A percentile compares a stretch with the other conserved stretches of the same genome.
phyloP scores from a whole-genome alignment of 2,329 filamentous ascomycete genomes.

The Trichoderma polysporum region DNA sequence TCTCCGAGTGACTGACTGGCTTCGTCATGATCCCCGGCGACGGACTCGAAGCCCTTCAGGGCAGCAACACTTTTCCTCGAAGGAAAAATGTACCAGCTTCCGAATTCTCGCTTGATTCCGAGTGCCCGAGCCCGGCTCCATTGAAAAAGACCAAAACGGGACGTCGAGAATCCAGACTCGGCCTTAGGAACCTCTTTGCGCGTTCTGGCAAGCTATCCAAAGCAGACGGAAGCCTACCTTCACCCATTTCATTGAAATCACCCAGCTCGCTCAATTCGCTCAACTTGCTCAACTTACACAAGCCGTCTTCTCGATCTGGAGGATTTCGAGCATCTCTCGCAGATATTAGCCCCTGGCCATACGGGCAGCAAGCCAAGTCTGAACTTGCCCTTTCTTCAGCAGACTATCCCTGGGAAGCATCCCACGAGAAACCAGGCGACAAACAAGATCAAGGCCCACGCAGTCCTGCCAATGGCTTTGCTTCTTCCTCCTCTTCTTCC shows the following conservation, averaged over 20 bases:
- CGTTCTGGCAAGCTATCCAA: slow-evolving; percentile 42
- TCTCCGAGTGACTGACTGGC: slow-evolving; percentile 20
- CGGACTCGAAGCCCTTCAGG: slow-evolving; percentile 6
- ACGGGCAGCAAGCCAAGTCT: slow-evolving; percentile 30
- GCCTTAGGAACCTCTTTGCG: slow-evolving; percentile 52
- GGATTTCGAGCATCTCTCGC: slow-evolving; percentile 48
- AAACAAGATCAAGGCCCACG: slow-evolving; percentile 20
- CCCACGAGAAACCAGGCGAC: slow-evolving; percentile 17
- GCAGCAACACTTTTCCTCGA: slow-evolving; percentile 20
- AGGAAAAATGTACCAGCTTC: neutral
- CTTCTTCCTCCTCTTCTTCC: neutral
- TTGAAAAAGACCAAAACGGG: slow-evolving; percentile 44
- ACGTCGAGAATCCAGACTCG: slow-evolving; percentile 53
- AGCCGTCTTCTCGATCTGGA: slow-evolving; percentile 35
- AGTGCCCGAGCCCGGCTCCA: slow-evolving; percentile 32
- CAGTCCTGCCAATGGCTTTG: slow-evolving; percentile 14
- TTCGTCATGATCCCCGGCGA: slow-evolving; percentile 29
- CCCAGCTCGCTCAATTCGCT: slow-evolving; percentile 1
- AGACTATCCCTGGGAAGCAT: slow-evolving; percentile 4
- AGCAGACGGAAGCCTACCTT: slow-evolving; percentile 34
- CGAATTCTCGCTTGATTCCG: slow-evolving; percentile 18
- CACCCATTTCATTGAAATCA: slow-evolving; percentile 23
- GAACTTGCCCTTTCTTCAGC: slow-evolving; percentile 22
- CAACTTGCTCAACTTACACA: slow-evolving; percentile 10
- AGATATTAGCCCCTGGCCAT: slow-evolving; percentile 46